phyloP scores from a whole-genome alignment of 805 yeast species.

The Ogataea glucozyma region DNA sequence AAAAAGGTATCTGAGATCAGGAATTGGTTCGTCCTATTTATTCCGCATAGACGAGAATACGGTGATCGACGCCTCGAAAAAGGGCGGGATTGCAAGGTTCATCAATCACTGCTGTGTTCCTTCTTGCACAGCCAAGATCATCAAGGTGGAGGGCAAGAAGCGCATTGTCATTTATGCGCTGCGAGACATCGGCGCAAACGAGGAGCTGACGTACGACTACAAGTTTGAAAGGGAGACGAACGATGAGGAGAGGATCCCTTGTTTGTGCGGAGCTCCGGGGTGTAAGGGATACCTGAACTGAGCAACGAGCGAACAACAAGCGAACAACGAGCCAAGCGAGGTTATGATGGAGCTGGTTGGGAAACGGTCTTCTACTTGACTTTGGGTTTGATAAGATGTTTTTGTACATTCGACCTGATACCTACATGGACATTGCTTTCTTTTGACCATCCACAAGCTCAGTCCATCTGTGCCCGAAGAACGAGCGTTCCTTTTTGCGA shows the following conservation, averaged over 20 bases:
- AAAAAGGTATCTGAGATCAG: conserved; percentile 77
- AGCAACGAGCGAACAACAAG: conserved; percentile 1
- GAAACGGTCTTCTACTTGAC: no score
- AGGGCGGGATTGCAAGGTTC: conserved; percentile 95
- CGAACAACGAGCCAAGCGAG: background rate
- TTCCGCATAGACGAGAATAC: conserved; percentile 92
- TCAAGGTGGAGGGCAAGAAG: conserved; percentile 90
- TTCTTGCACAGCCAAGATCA: conserved; percentile 94
- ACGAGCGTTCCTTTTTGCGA: no score
- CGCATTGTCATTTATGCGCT: conserved; percentile 94
- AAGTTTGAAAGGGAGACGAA: conserved; percentile 90
- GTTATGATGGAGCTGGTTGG: no score
- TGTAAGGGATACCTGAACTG: conserved; percentile 90
- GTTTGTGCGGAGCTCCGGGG: conserved; percentile 93
- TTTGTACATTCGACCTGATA: no score
- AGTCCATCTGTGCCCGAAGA: no score
- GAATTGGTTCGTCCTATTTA: conserved; percentile 92
- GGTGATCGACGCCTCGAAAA: conserved; percentile 95
- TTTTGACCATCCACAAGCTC: no score
- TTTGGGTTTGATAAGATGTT: no score
- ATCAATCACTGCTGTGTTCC: conserved; percentile 98
- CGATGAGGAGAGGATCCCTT: conserved; percentile 82
- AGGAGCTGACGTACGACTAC: conserved; percentile 93
- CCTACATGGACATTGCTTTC: no score
- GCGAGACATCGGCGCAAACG: conserved; percentile 83